Conservation (phyloP, 2,329 filamentous ascomycete genomes). For the Fusarium vanettenii region DNA sequence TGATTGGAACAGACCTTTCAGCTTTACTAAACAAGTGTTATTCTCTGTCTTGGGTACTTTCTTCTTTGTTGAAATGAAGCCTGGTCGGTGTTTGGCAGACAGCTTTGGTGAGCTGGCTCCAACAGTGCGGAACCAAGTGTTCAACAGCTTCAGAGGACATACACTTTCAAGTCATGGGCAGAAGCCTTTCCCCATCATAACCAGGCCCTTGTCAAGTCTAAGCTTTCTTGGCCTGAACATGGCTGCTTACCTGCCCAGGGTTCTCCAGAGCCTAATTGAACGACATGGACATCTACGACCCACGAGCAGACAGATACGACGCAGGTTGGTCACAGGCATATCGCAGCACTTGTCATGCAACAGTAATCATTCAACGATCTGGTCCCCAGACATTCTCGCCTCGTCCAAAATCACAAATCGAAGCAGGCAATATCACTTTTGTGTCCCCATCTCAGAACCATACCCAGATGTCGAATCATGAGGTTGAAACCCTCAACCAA, state of each 20-base stretch:
- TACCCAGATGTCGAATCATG: conserved; percentile 45
- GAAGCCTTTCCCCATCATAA: background rate
- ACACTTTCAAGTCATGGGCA: background rate
- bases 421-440: conserved; percentile 38
- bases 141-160: background rate
- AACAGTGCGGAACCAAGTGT: background rate
- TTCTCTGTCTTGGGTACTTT: background rate
- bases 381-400: conserved; percentile 1
- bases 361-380: conserved; percentile 13
- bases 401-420: conserved; percentile 30
- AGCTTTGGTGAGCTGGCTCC: too few relatives aligned
- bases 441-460: conserved; percentile 27
- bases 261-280: background rate
- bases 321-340: background rate
- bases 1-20: background rate
- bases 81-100: background rate
- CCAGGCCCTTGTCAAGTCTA: background rate
- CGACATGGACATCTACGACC: background rate
- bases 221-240: background rate
- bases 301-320: background rate
- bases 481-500: conserved; percentile 40
- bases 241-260: background rate
- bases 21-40: background rate
- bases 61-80: background rate
- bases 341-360: background rate